A percentile compares a stretch with the other conserved stretches of the same genome.
Evolutionary conservation across 169 alveolate species (phyloP).

Genomic region (Plasmodium malariae): DNA sequence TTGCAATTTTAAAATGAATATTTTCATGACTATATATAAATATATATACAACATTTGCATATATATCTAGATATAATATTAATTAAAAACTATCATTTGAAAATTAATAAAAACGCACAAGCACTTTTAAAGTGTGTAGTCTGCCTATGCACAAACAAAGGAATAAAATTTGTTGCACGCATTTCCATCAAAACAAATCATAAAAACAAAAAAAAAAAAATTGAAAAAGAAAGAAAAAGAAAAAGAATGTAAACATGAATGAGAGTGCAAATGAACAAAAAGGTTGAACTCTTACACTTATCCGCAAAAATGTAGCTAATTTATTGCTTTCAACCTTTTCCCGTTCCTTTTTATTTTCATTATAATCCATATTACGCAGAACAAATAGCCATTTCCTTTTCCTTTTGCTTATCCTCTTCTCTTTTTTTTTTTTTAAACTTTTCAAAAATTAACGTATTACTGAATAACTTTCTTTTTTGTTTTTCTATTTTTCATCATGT

Average conservation of each 20-base stretch:
- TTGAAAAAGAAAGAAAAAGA: too few relatives aligned
- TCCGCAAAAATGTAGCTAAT: too few relatives aligned
- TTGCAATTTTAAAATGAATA: conserved; percentile 10
- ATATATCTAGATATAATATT: background rate
- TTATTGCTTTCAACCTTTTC: background rate
- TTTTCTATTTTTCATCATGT: background rate
- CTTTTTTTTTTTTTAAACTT: too few relatives aligned
- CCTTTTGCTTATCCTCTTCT: background rate
- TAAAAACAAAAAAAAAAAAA: too few relatives aligned
- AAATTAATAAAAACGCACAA: background rate
- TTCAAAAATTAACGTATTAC: background rate
- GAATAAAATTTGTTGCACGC: too few relatives aligned
- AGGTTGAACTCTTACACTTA: too few relatives aligned
- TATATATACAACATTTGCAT: background rate
- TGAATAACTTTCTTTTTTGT: background rate
- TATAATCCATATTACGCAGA: too few relatives aligned
- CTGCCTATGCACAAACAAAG: too few relatives aligned
- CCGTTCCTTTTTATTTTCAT: background rate
- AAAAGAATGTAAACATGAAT: too few relatives aligned
- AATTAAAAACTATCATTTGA: conserved; percentile 1
- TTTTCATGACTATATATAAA: background rate
- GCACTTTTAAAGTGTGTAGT: too few relatives aligned
- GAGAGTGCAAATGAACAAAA: too few relatives aligned
- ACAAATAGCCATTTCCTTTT: background rate
- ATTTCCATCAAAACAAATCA: too few relatives aligned